Conservation (phyloP, 352 stramenopile species). For the Nothophytophthora sp. region DNA sequence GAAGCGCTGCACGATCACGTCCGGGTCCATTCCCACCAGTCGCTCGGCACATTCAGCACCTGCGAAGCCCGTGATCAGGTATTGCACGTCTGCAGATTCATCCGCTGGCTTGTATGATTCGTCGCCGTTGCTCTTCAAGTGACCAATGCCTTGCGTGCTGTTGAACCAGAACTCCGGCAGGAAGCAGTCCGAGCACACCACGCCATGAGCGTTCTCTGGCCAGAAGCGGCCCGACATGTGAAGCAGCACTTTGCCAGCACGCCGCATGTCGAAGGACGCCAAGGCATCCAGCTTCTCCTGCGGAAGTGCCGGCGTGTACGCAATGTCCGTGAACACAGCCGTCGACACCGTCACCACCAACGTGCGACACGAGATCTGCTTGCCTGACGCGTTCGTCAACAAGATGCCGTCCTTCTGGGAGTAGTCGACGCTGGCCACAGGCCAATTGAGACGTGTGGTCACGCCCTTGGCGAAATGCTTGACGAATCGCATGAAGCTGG, state of each 20-base stretch:
- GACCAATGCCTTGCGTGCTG: conserved; percentile 62
- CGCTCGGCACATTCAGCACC: conserved; percentile 66
- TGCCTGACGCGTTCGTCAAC: conserved; percentile 53
- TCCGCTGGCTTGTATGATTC: conserved; percentile 17
- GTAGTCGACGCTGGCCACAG: conserved; percentile 66
- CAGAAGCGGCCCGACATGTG: conserved; percentile 71
- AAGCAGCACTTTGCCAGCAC: conserved; percentile 76
- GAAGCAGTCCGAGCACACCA: conserved; percentile 85
- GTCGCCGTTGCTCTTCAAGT: conserved; percentile 60
- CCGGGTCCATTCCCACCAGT: conserved; percentile 38
- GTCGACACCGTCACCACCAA: conserved; percentile 81
- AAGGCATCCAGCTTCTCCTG: conserved; percentile 58
- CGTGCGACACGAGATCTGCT: conserved; percentile 56
- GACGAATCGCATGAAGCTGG: conserved; percentile 71
- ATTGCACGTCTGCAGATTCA: conserved; percentile 37
- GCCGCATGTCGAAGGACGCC: conserved; percentile 72
- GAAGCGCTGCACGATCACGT: conserved; percentile 66
- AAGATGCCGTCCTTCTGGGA: conserved; percentile 41
- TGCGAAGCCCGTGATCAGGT: conserved; percentile 75
- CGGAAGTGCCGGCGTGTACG: conserved; percentile 62
- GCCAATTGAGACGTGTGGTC: conserved; percentile 50
- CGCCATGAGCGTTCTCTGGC: conserved; percentile 69
- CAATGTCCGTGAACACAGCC: conserved; percentile 76
- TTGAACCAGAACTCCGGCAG: conserved; percentile 87
- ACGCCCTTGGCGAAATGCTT: conserved; percentile 58